Evolutionary conservation across 2,329 filamentous ascomycete species (phyloP).

Genomic region (Ophiostoma quercus): DNA sequence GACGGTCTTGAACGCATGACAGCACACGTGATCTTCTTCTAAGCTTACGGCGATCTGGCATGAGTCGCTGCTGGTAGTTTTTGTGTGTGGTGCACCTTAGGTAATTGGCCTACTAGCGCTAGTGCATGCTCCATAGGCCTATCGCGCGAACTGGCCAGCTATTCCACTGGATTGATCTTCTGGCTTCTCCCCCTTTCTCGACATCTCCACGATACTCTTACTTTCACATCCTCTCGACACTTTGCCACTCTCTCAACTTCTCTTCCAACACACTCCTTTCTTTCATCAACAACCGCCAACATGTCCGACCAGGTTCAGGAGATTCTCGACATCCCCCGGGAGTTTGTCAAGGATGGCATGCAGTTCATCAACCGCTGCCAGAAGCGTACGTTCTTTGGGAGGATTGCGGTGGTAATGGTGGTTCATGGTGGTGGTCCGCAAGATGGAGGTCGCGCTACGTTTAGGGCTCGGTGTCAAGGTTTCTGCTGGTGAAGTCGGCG

Average conservation of each 20-base stretch:
- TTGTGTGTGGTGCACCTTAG: constrained; percentile 2
- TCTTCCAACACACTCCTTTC: background rate
- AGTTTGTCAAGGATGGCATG: constrained; percentile 59
- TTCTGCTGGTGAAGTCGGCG: background rate
- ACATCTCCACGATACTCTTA: background rate
- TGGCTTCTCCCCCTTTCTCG: constrained; percentile 20
- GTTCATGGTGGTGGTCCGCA: background rate
- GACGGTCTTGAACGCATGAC: background rate
- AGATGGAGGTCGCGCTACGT: background rate
- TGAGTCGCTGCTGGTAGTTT: constrained; percentile 16
- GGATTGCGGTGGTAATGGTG: too few species aligned
- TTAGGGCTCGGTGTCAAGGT: background rate
- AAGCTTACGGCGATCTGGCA: constrained; percentile 27
- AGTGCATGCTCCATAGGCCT: background rate
- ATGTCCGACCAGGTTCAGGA: constrained; percentile 67
- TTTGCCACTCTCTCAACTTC: background rate
- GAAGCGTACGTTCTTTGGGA: constrained; percentile 47
- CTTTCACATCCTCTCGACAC: background rate
- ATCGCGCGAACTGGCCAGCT: constrained; percentile 18
- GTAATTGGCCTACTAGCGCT: background rate
- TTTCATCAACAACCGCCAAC: constrained; percentile 29
- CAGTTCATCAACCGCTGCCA: constrained; percentile 59
- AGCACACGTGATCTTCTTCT: background rate
- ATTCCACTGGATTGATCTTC: constrained; percentile 3
- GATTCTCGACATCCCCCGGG: constrained; percentile 61